Percentiles rank a stretch among this genome's conserved stretches.
Conservation (phyloP, 192 early-diverging fungal species). For the Kickxella alabastrina region DNA sequence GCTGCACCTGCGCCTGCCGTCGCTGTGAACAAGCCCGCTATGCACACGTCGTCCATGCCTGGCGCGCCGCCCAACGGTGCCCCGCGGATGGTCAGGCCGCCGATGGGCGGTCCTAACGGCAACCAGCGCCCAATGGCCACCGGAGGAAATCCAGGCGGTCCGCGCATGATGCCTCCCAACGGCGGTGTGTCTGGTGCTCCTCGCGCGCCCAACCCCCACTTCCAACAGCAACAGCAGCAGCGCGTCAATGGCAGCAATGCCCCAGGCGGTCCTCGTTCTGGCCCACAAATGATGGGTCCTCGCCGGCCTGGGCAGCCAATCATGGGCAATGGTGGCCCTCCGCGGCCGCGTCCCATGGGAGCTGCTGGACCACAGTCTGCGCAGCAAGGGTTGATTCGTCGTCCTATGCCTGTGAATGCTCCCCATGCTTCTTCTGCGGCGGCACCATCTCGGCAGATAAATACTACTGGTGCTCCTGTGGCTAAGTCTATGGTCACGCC, state of each 20-base stretch:
- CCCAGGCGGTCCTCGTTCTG: too few relatives aligned
- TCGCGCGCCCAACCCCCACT: neutral
- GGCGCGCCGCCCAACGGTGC: neutral
- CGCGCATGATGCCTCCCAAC: neutral
- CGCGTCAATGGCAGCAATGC: neutral
- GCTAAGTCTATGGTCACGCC: too few relatives aligned
- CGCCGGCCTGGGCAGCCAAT: too few relatives aligned
- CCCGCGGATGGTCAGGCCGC: too few relatives aligned
- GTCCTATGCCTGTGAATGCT: neutral
- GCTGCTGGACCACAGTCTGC: neutral
- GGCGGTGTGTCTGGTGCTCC: neutral
- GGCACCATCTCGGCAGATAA: slow-evolving; percentile 1
- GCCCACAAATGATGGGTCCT: too few relatives aligned
- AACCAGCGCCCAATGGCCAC: neutral
- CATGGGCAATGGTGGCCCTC: neutral
- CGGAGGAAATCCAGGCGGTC: neutral
- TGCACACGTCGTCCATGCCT: neutral
- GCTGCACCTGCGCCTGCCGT: neutral
- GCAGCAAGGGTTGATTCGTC: neutral
- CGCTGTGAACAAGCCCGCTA: too few relatives aligned
- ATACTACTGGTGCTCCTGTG: too few relatives aligned
- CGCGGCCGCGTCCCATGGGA: neutral
- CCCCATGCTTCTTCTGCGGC: slow-evolving; percentile 1
- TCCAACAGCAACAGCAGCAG: slow-evolving; percentile 3
- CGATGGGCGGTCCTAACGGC: too few relatives aligned